These are phyloP conservation scores for Fraxinus anomala DNA, from an alignment of 257 asterid genomes.

Conservation along the genomic window DNA sequence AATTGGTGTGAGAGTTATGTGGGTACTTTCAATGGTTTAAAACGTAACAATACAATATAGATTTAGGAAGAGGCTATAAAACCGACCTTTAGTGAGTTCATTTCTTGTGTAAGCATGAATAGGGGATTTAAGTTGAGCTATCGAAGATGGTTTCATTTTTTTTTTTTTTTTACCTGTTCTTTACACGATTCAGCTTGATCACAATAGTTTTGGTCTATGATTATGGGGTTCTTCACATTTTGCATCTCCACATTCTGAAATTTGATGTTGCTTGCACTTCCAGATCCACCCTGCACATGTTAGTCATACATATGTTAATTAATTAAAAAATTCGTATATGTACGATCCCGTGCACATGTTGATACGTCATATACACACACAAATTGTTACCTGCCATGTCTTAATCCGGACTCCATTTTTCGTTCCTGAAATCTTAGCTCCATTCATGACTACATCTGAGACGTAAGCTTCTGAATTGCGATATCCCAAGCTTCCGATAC, in stretches of 20 bases:
- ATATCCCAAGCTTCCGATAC: constrained; percentile 72
- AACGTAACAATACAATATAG: too few species aligned
- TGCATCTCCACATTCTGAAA: constrained; percentile 66
- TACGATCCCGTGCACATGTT: too few species aligned
- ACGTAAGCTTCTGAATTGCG: constrained; percentile 59
- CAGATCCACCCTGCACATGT: constrained; percentile 56
- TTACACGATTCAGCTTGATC: constrained; percentile 56
- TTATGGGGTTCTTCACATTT: constrained; percentile 76
- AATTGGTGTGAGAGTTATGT: neutral
- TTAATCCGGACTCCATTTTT: constrained; percentile 83
- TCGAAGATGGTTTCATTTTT: too few species aligned
- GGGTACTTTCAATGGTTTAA: neutral
- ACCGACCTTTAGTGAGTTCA: too few species aligned
- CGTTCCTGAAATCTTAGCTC: constrained; percentile 69
- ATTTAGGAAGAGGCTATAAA: too few species aligned
- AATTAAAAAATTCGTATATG: too few species aligned
- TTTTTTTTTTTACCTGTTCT: constrained; percentile 45
- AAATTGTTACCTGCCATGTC: constrained; percentile 84
- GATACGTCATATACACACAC: constrained; percentile 25
- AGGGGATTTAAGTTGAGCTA: too few species aligned
- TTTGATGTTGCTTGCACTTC: constrained; percentile 64
- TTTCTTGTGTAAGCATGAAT: too few species aligned
- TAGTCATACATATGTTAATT: too few species aligned
- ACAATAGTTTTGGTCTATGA: constrained; percentile 82
- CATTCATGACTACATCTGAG: constrained; percentile 54